Conservation (phyloP, 164 flowering plant genomes). For the Vitis cinerea region DNA sequence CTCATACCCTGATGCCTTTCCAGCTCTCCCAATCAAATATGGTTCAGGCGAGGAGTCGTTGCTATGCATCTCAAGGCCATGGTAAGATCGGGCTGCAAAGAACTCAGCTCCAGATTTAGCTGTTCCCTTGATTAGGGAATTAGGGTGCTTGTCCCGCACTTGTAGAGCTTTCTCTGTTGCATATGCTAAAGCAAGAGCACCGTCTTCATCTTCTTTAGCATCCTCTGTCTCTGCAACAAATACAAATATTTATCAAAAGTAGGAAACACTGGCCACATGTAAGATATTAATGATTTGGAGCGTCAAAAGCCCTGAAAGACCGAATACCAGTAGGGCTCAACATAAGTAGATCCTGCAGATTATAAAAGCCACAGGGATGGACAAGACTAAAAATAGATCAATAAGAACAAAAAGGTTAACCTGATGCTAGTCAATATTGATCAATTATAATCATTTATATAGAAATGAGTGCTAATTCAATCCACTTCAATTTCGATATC, state of each 20-base stretch:
- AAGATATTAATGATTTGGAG: background rate
- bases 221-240: conserved; percentile 20
- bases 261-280: background rate
- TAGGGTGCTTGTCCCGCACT: conserved; percentile 40
- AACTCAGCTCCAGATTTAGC: conserved; percentile 81
- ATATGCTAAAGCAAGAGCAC: conserved; percentile 46
- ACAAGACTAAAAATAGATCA: too few species aligned
- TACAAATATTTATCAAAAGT: background rate
- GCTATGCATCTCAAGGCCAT: conserved; percentile 67
- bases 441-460: too few species aligned
- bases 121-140: conserved; percentile 35
- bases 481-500: too few species aligned
- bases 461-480: too few species aligned
- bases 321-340: too few species aligned
- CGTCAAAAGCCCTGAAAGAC: background rate
- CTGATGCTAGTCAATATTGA: too few species aligned
- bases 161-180: conserved; percentile 66
- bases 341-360: too few species aligned
- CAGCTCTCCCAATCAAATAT: conserved; percentile 63
- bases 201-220: conserved; percentile 34
- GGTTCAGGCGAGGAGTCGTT: conserved; percentile 40
- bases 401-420: too few species aligned
- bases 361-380: too few species aligned
- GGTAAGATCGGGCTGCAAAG: conserved; percentile 65
- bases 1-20: conserved; percentile 81